Evolutionary conservation across 2,329 filamentous ascomycete genomes (phyloP), one percentile per base, ranked within the genome.

Genomic region (Fusarium sp.): DNA sequence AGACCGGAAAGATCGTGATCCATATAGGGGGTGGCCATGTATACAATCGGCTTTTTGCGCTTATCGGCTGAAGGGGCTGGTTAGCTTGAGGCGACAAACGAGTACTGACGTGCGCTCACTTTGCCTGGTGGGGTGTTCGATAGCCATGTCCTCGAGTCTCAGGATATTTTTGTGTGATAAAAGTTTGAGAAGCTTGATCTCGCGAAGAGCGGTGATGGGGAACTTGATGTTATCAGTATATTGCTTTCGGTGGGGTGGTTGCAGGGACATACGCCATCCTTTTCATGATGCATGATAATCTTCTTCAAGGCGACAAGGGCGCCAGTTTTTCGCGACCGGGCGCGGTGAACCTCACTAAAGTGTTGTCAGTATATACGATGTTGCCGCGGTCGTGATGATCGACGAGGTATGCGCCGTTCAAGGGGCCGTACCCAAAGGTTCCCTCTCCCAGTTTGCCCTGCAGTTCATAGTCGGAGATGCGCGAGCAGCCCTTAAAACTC

Each of bases 1-100:
- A 99, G 88, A 44, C 96, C 96, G 10, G 95, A 97, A n/a, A 99
- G 87, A 81, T 99, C 96, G 81, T 99, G 96, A 74, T 98, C 95
- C 94, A 98, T 98, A 80, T 99, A 99, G 8, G 95, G 96, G 44
- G 91, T 98, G 52, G 97, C 95, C 96, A 99, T 99, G 82, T 98
- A 98, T 85, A 99, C 94, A 73, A 95, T 95, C 5, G 91, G 91
- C 63, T 91, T 89, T 80, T 93, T 94, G 72, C 91, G 88, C 80
- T 93, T 93, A 78, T 95, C 92, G 73, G 88, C 89, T 91, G 74
- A n/a, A 31, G 11, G 8, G 40, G 9, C 7, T 45, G 15, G 50
- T 74, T 17, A 72, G 73, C 39, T 40, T 24, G 11, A 31, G n/a
- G 17, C 3, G 28, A 45, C 13, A 8, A 14, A 33, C 7, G 50